Conservation (phyloP, 2,329 filamentous ascomycete genomes). For the Scedosporium boydii region DNA sequence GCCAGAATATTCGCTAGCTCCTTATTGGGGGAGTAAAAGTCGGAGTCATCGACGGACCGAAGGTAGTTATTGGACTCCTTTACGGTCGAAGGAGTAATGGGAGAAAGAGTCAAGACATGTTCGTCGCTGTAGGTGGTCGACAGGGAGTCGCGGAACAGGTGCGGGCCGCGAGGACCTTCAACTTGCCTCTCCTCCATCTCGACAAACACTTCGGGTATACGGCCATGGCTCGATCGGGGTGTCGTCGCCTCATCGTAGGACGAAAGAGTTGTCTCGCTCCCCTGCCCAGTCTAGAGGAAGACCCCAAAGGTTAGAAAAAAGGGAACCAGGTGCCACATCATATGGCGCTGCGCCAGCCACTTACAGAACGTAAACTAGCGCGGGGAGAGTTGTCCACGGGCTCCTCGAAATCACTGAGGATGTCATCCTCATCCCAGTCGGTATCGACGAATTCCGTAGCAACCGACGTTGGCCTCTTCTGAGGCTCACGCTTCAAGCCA, state of each 20-base stretch:
- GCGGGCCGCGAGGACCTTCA: conserved; percentile 74
- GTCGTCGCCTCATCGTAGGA: conserved; percentile 79
- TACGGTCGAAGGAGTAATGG: conserved; percentile 46
- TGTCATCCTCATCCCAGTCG: conserved; percentile 55
- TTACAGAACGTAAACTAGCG: conserved; percentile 62
- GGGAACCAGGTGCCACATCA: not conserved
- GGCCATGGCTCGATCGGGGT: conserved; percentile 56
- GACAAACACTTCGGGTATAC: conserved; percentile 50
- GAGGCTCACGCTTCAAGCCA: conserved; percentile 39
- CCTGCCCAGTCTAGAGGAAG: conserved; percentile 50
- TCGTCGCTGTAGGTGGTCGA: conserved; percentile 41
- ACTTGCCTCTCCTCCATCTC: conserved; percentile 47
- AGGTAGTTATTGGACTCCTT: conserved; percentile 2
- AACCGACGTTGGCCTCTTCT: conserved; percentile 54
- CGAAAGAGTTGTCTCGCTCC: conserved; percentile 77
- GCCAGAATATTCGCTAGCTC: conserved; percentile 13
- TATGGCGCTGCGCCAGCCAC: conserved; percentile 19
- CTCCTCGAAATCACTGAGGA: conserved; percentile 44
- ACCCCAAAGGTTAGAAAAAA: not conserved
- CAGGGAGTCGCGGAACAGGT: conserved; percentile 69
- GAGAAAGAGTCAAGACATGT: conserved; percentile 58
- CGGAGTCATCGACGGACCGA: conserved; percentile 8
- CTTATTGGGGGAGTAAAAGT: conserved; percentile 8
- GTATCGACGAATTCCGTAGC: conserved; percentile 73
- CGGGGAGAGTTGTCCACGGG: conserved; percentile 51